Evolutionary conservation across 2,329 filamentous ascomycete genomes (phyloP).

Genomic region (Sclerotinia subarctica): DNA sequence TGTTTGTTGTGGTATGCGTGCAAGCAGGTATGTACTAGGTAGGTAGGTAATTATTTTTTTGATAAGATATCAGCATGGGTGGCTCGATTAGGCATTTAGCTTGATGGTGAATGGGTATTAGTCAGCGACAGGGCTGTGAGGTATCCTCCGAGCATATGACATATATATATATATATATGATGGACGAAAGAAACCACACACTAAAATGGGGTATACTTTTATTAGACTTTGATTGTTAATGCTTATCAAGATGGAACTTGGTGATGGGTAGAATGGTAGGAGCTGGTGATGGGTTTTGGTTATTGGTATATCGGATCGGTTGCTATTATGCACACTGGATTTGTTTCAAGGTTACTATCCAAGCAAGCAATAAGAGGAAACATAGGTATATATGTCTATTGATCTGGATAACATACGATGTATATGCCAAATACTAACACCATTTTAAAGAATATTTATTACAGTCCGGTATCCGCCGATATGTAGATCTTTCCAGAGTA

Average conservation of each 20-base stretch:
- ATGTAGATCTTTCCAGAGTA: neutral
- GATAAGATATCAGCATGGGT: neutral
- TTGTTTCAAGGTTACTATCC: too few species aligned
- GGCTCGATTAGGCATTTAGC: constrained; percentile 17
- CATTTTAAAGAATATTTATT: neutral
- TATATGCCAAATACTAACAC: too few species aligned
- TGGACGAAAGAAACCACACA: too few species aligned
- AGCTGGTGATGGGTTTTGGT: too few species aligned
- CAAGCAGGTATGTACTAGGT: neutral
- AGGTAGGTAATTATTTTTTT: neutral
- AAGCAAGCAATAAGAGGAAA: too few species aligned
- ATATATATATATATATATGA: too few species aligned
- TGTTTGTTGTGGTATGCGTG: neutral
- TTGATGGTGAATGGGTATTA: neutral
- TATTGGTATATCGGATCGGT: too few species aligned
- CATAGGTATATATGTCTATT: too few species aligned
- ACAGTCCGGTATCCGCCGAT: neutral
- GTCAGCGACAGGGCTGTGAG: neutral
- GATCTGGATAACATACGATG: too few species aligned
- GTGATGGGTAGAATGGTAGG: too few species aligned
- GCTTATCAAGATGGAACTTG: too few species aligned
- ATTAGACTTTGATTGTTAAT: neutral
- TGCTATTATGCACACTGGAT: too few species aligned
- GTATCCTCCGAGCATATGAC: neutral
- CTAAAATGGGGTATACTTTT: neutral